Evolutionary conservation across 768 basidiomycete species (phyloP), one percentile per base, ranked within the genome.

Genomic region (Lactifluus subvellereus): DNA sequence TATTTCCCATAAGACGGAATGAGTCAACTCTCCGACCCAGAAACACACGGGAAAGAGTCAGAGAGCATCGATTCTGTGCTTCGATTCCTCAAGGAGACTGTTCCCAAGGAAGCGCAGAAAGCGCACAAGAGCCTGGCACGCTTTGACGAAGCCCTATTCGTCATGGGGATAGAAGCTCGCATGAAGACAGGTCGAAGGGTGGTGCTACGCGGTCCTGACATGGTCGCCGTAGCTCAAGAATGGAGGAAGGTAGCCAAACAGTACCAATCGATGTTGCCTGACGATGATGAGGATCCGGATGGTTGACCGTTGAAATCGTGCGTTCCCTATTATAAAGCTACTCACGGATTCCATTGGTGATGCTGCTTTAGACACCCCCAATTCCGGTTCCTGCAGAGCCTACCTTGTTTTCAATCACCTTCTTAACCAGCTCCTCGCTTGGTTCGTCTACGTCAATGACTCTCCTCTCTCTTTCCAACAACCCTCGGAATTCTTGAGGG

Each of bases 401-500:
- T 68, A 69, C 64, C 68, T 67, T 45, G 59, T 70, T 67, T 56
- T 84, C 82, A 27, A 95, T 89, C 32, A 91, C 86, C 52, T 73
- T 74, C 74, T 91, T 95, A 40, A 95, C 90, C 54, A 92, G 75
- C 51, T 84, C 85, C 10, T 86, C 79, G 47, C 89, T 84, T 2
- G 88, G 78, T 3, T 79, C 80, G 52, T 86, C 82, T 53, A 95
- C 89, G 55, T 88, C 83, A 52, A 91, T 83, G 2, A 98, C 91
- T 45, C 87, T 78, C 64, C 87, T 85, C 72, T 89, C 81, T 69
- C 84, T 86, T 53, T 88, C 81, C 57, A 94, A 78, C 35, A 98
- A 76, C 1, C 91, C 89, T 32, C 82, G 80, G 70, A 99, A 93
- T 72, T 96, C 91, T 2, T 80, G 73, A 0, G 94, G 95, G 43